Evolutionary conservation across 2,329 filamentous ascomycete genomes (phyloP), one percentile per base, ranked within the genome.

Genomic region (Calonectria pseudoturangicola): DNA sequence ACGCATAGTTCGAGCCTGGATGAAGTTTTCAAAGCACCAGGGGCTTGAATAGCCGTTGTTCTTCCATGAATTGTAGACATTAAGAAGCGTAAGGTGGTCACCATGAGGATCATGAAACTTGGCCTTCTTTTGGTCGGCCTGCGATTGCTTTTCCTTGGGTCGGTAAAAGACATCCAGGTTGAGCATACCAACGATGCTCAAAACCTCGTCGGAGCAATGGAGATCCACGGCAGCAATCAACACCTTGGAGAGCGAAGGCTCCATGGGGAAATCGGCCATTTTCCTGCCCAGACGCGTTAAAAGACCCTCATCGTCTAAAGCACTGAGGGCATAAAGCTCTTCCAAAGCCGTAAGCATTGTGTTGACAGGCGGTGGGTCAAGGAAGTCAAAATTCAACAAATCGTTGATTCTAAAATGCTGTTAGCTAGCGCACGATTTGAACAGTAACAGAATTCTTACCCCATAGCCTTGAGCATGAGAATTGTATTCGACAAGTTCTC

Each of bases 241-340:
- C 0, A 95, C 93, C 83, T 98, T 99, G 66, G 96, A 94, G 0
- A 98, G 89, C 0, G 95, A 92, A 0, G 97, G 97, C 70, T 98
- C 96, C 95, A 98, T 98, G 0, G 97, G 97, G 83, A 98, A 98
- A 81, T 99, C 96, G 13, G 97, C 96, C 96, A 99, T 98, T 83
- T 98, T 98, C 56, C 97, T 92, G 9, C 97, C 97, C 1, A 98
- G 89, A 8, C 97, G 92, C 0, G 97, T 99, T 2, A 99, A 87
- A 0, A 99, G 89, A 16, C 97, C 97, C 88, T 99, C 97, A 79
- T 99, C 96, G 76, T 99, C 97, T 0, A 99, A 88, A 0, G 96
- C 96, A 4, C 93, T 95, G 13, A 99, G 87, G 0, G 95, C 95
- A 81, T 99, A 99, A 0, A 99, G 88, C 82, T 98, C 97, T 85